Base-by-base conservation (phyloP, 331 rosid genomes). In the Malus hybrid region DNA sequence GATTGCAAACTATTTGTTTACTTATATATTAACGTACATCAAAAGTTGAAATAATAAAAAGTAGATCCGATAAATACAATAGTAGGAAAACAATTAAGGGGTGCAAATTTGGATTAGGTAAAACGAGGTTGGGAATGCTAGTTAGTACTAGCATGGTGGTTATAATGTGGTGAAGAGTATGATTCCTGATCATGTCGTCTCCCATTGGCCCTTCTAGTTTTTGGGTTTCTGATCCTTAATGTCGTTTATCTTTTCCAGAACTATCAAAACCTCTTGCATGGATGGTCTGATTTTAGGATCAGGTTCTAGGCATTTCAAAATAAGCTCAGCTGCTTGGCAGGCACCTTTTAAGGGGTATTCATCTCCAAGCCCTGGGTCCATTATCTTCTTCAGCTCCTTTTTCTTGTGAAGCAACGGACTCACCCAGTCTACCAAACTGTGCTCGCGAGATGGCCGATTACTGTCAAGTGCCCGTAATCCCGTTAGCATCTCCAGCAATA, bases 401-500 rank as follows among this genome's bases (percentile, higher is more conserved):
- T 83, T 87, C 12, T 73, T 72, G 2, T 31, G 5, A 7, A 94
- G 80, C 12, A 28, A 86, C 0, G 87, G 75, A 36, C 14, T 83
- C 0, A 79, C 72, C 76, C 70, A 90, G 0, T 81, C 91, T 76
- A 90, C 89, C 73, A 94, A 83, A 67, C 31, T 77, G 5, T 80
- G 79, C 39, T 79, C 54, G 9, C 72, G 31, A 0, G 65, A 0
- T 0, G 93, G 87, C 55, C 87, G 62, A 33, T 75, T 80, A 6
- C 46, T 3, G 86, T 91, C 98, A 4, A 87, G 20, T 0, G 93
- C 97, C 3, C 65, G 76, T 0, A 70, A 52, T 0, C 98, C 98
- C 0, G 97, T 90, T 27, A 94, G 11, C 19, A 94, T 39, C 69
- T 94, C 98, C 6, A 94, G 84, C 36, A 94, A 81, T 22, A 94